Evolutionary conservation across 176 grass and related monocot species (phyloP).

Genomic region (Avena insularis): DNA sequence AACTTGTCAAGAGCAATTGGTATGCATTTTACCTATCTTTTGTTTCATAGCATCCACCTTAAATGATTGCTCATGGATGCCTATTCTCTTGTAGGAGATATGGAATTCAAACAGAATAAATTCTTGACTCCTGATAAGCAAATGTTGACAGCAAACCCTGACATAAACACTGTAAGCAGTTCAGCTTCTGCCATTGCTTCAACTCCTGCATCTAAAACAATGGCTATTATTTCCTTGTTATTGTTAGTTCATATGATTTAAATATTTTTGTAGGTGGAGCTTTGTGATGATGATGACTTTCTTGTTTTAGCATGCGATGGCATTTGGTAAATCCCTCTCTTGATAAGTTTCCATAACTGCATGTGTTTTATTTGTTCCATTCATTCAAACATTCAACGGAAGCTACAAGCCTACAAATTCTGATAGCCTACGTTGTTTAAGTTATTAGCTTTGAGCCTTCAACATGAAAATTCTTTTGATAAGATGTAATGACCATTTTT

Average conservation of each 20-base stretch:
- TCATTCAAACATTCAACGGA: background rate
- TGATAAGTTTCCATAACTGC: background rate
- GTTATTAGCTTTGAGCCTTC: background rate
- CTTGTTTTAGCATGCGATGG: slow-evolving; percentile 95
- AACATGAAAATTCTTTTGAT: slow-evolving; percentile 3
- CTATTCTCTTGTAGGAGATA: slow-evolving; percentile 63
- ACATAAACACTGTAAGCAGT: slow-evolving; percentile 73
- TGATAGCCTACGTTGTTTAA: slow-evolving; percentile 5
- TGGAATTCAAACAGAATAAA: slow-evolving; percentile 96
- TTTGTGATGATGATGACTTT: slow-evolving; percentile 94
- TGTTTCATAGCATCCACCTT: slow-evolving; percentile 36
- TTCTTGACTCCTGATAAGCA: slow-evolving; percentile 89
- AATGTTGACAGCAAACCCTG: slow-evolving; percentile 85
- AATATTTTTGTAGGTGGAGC: slow-evolving; percentile 68
- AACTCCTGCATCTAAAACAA: slow-evolving; percentile 3
- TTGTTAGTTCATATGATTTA: slow-evolving; percentile 14
- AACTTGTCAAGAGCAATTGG: slow-evolving; percentile 94
- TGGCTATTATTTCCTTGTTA: slow-evolving; percentile 18
- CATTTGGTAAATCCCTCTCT: slow-evolving; percentile 70
- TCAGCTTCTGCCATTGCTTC: slow-evolving; percentile 16
- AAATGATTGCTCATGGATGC: slow-evolving; percentile 30
- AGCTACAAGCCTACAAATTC: background rate
- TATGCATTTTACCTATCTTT: slow-evolving; percentile 29
- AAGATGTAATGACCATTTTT: background rate
- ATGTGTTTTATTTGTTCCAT: background rate